A percentile compares a stretch with the other conserved stretches of the same genome.
These are phyloP conservation scores for Termitomyces sp. DNA, from an alignment of 768 basidiomycete genomes.

Conservation along the genomic window DNA sequence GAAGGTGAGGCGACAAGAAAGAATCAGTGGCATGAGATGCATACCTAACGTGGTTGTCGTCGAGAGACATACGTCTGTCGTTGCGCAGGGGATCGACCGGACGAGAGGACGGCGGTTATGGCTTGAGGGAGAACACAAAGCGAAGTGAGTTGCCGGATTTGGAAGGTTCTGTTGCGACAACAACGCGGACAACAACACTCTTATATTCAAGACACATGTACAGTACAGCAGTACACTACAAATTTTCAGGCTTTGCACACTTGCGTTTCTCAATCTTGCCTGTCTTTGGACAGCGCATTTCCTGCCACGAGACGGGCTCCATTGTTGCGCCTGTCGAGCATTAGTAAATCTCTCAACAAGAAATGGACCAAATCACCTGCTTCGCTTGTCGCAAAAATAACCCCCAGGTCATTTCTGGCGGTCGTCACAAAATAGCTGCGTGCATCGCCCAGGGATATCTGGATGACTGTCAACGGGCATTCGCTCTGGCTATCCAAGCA, in stretches of 20 bases:
- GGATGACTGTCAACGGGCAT: background rate
- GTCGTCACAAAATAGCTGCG: slow-evolving; percentile 91
- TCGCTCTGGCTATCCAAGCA: slow-evolving; percentile 7
- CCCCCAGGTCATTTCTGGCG: slow-evolving; percentile 85
- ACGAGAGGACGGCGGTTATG: slow-evolving; percentile 65
- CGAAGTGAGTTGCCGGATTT: slow-evolving; percentile 11
- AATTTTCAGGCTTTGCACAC: slow-evolving; percentile 76
- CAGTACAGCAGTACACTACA: slow-evolving; percentile 25
- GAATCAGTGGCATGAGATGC: slow-evolving; percentile 12
- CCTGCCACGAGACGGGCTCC: slow-evolving; percentile 86
- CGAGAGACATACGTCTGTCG: slow-evolving; percentile 57
- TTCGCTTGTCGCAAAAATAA: slow-evolving; percentile 87
- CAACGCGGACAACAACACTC: slow-evolving; percentile 2
- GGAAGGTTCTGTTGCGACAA: slow-evolving; percentile 7
- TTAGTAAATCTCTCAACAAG: background rate
- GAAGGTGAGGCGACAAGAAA: slow-evolving; percentile 15
- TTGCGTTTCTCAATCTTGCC: slow-evolving; percentile 78
- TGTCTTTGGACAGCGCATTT: slow-evolving; percentile 84
- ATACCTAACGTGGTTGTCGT: slow-evolving; percentile 64
- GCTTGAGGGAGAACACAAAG: slow-evolving; percentile 3
- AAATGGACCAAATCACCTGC: slow-evolving; percentile 46
- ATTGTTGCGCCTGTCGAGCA: slow-evolving; percentile 60
- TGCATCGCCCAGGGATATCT: slow-evolving; percentile 92
- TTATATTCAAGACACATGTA: background rate
- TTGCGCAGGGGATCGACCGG: slow-evolving; percentile 54